Base-by-base conservation (phyloP, 1,139 yeast genomes). In the Yamadazyma atmosphaerica region DNA sequence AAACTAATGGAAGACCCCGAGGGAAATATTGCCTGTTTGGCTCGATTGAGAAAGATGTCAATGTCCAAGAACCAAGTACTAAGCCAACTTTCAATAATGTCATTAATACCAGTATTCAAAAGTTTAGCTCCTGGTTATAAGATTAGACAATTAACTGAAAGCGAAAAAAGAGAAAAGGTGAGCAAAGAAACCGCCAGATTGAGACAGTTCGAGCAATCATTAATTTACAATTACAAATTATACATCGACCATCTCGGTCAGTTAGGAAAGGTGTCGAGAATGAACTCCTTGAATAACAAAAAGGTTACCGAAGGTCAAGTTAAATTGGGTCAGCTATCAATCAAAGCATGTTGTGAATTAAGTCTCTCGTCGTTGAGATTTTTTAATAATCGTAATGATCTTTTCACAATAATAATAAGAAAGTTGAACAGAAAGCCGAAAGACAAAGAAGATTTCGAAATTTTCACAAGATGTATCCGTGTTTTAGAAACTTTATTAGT, bases 1-100 rank as follows among this genome's bases (percentile, higher is more conserved):
- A 76, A 75, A 37, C 64, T 92, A 30, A 81, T 82, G 54, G 96
- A 90, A 59, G 89, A 88, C 44, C 97, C 98, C 1, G 98, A 92
- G 58, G 96, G 87, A 53, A 79, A 90, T 55, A 71, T 84, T 11
- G 60, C 76, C 4, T 73, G 82, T 35, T 67, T 92, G 18, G 74
- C 86, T 3, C 78, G 90, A 53, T 68, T 92, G 37, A 69, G 90
- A 33, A 83, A 79, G 46, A 81, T 87, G 83, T 72, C 87, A 1
- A 75, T 72, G 43, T 81, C 92, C 1, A 77, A 74, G 50, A 81
- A 84, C 50, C 71, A 82, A 32, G 81, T 79, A 40, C 81, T 88
- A 5, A 73, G 86, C 40, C 89, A 86, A 60, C 72, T 88, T 42
- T 78, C 96, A 0, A 66, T 87, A 41, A 67, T 89, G 50, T 83